Conservation (phyloP, 2,329 filamentous ascomycete species). For the Dryadomyces sulphureus region DNA sequence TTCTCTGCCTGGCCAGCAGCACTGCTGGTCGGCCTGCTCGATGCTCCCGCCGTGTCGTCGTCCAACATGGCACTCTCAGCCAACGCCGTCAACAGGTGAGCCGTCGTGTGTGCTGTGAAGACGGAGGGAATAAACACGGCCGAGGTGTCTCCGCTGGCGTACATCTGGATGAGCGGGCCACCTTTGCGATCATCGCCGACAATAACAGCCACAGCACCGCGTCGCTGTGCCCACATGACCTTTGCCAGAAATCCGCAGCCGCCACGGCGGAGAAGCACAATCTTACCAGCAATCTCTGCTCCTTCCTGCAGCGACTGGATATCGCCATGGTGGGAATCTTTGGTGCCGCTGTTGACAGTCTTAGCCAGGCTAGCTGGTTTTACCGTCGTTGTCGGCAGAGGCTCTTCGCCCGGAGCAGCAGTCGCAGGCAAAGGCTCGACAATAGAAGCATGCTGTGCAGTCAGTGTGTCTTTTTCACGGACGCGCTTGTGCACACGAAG, state of each 20-base stretch:
- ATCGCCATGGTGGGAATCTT: slow-evolving; percentile 49
- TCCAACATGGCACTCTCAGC: slow-evolving; percentile 3
- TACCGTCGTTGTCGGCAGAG: neutral
- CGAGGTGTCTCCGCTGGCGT: slow-evolving; percentile 89
- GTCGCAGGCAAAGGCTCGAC: neutral
- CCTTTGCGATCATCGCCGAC: slow-evolving; percentile 88
- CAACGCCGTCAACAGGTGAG: slow-evolving; percentile 51
- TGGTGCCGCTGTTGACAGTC: neutral
- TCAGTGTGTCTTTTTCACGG: neutral
- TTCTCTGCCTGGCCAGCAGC: neutral
- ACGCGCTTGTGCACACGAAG: slow-evolving; percentile 1
- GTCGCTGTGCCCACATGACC: slow-evolving; percentile 87
- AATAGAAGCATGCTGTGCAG: too few relatives aligned
- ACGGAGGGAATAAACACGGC: slow-evolving; percentile 89
- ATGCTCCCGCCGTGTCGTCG: neutral
- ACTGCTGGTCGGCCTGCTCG: neutral
- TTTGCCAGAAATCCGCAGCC: slow-evolving; percentile 96
- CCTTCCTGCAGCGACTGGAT: slow-evolving; percentile 85
- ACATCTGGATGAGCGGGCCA: slow-evolving; percentile 89
- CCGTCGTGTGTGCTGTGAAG: slow-evolving; percentile 90
- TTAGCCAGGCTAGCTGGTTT: neutral
- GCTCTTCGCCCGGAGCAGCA: neutral
- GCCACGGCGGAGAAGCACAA: slow-evolving; percentile 80
- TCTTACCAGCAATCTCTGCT: slow-evolving; percentile 84
- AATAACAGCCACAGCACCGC: slow-evolving; percentile 78